These are phyloP conservation scores for Taphrina deformans DNA, from an alignment of 1,139 yeast genomes.

Conservation along the genomic window DNA sequence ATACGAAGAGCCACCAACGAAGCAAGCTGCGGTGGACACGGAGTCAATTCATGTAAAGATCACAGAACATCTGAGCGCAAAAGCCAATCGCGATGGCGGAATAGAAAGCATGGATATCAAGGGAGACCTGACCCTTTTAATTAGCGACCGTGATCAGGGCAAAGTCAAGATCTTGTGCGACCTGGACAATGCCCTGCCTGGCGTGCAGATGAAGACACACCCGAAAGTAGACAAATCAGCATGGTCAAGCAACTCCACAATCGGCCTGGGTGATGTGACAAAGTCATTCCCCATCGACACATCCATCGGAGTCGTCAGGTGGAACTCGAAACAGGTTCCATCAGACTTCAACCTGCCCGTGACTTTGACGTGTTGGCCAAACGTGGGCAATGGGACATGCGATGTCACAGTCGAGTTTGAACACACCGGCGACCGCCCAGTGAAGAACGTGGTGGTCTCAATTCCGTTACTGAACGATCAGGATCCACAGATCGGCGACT, in stretches of 20 bases:
- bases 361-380: conserved; percentile 81
- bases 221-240: conserved; percentile 85
- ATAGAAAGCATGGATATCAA: conserved; percentile 73
- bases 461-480: conserved; percentile 58
- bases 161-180: conserved; percentile 59
- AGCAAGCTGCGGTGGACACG: conserved; percentile 50
- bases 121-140: conserved; percentile 87
- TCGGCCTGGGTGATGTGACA: conserved; percentile 72
- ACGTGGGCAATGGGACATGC: conserved; percentile 49
- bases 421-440: conserved; percentile 52
- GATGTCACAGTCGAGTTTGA: conserved; percentile 85
- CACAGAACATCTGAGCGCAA: conserved; percentile 75
- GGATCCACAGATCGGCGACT: conserved; percentile 49
- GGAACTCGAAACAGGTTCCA: conserved; percentile 64
- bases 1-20: conserved; percentile 40
- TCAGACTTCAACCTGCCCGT: conserved; percentile 60
- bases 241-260: conserved; percentile 59
- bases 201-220: conserved; percentile 83
- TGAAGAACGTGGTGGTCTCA: conserved; percentile 61
- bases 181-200: conserved; percentile 51
- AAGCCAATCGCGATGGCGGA: conserved; percentile 81
- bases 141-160: conserved; percentile 69
- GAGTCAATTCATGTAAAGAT: conserved; percentile 77
- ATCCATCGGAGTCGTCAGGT: conserved; percentile 84
- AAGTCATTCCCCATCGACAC: conserved; percentile 93